A percentile compares a stretch with the other conserved stretches of the same genome.
Conservation (phyloP, 768 basidiomycete species). For the Trametes coccinea region DNA sequence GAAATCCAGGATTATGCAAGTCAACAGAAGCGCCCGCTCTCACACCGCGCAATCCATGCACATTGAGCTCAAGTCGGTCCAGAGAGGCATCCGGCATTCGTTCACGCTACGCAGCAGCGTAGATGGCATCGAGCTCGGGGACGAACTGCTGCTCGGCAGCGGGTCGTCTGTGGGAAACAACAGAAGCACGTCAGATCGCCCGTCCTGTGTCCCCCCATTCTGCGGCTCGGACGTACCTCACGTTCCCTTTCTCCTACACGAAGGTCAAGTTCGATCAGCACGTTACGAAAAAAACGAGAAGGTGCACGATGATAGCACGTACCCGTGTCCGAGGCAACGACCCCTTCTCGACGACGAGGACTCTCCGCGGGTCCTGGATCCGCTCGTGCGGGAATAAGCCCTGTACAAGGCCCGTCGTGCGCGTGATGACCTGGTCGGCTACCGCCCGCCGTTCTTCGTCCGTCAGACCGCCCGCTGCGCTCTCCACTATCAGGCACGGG, state of each 20-base stretch:
- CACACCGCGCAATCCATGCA: too few species aligned
- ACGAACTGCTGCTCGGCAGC: too few species aligned
- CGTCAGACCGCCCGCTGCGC: not conserved
- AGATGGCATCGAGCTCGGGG: too few species aligned
- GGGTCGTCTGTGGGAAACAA: too few species aligned
- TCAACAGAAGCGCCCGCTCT: too few species aligned
- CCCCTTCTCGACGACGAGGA: slow-evolving; percentile 12
- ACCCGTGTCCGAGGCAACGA: slow-evolving; percentile 5
- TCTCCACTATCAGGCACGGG: slow-evolving; percentile 6
- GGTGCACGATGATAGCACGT: not conserved
- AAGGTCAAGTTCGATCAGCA: not conserved
- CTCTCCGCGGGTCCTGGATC: slow-evolving; percentile 1
- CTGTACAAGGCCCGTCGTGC: not conserved
- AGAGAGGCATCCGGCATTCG: too few species aligned
- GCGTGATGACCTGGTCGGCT: not conserved
- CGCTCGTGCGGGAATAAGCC: slow-evolving; percentile 1
- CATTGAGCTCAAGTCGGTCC: too few species aligned
- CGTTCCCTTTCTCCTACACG: not conserved
- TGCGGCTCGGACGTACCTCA: not conserved
- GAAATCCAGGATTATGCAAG: too few species aligned
- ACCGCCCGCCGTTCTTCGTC: not conserved
- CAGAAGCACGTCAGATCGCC: too few species aligned
- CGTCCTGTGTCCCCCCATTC: too few species aligned
- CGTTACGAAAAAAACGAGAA: too few species aligned
- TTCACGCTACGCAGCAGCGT: too few species aligned